Evolutionary conservation across 2,329 filamentous ascomycete genomes (phyloP).

Genomic region (Rutstroemia sp.): DNA sequence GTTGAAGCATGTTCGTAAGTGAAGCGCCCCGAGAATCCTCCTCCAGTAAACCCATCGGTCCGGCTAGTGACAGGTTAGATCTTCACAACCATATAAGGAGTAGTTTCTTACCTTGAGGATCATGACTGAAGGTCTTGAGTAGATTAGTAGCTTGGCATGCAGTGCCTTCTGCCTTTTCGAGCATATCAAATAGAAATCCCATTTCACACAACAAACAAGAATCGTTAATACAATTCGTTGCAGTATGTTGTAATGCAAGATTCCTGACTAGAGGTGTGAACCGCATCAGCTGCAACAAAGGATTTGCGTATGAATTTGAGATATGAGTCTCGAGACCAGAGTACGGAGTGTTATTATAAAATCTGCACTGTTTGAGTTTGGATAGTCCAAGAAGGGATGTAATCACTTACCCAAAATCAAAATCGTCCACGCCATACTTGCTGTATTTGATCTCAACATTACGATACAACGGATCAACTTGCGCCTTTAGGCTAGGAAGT

Average conservation of each 20-base stretch:
- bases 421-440: constrained; percentile 98
- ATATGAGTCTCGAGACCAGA: constrained; percentile 96
- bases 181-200: constrained; percentile 94
- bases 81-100: constrained; percentile 8
- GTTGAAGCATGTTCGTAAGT: constrained; percentile 76
- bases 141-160: constrained; percentile 97
- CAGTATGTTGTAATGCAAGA: constrained; percentile 78
- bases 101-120: constrained; percentile 56
- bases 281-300: constrained; percentile 82
- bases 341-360: constrained; percentile 88
- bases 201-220: constrained; percentile 87
- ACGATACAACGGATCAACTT: constrained; percentile 82
- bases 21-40: constrained; percentile 69
- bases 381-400: neutral
- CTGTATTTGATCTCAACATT: constrained; percentile 98
- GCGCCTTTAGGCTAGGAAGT: constrained; percentile 67
- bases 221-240: constrained; percentile 74
- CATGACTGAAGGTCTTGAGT: constrained; percentile 78
- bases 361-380: constrained; percentile 42
- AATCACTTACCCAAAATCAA: constrained; percentile 75
- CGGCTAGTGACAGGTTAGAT: constrained; percentile 40
- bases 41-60: constrained; percentile 73
- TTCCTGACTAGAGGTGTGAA: constrained; percentile 88
- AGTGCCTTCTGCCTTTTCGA: constrained; percentile 87
- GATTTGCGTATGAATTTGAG: constrained; percentile 91